These are phyloP conservation scores for Niebla homalea DNA, from an alignment of 495 filamentous ascomycete species.

Conservation along the genomic window DNA sequence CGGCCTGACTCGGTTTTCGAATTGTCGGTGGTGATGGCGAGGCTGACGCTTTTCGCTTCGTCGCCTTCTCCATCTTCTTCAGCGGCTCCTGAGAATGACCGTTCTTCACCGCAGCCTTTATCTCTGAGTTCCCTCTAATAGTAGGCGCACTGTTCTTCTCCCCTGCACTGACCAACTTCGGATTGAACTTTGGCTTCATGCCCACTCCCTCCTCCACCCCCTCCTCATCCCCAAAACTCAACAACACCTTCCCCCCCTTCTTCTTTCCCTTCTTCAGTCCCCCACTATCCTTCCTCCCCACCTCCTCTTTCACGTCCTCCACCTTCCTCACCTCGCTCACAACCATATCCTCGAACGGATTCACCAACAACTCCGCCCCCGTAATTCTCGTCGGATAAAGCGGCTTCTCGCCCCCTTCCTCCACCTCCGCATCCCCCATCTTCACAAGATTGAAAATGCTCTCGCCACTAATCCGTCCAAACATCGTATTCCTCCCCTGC, in stretches of 20 bases:
- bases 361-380: constrained; percentile 70
- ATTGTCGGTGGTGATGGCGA: constrained; percentile 21
- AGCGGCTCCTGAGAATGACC: constrained; percentile 15
- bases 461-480: constrained; percentile 84
- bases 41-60: constrained; percentile 9
- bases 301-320: constrained; percentile 25
- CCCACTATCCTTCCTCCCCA: constrained; percentile 16
- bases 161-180: constrained; percentile 58
- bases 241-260: constrained; percentile 59
- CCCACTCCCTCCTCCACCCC: constrained; percentile 50
- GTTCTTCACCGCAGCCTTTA: constrained; percentile 18
- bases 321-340: constrained; percentile 42
- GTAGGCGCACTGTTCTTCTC: constrained; percentile 22
- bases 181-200: constrained; percentile 88
- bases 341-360: constrained; percentile 80
- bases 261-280: constrained; percentile 57
- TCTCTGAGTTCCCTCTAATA: constrained; percentile 10
- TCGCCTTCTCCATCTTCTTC: constrained; percentile 20
- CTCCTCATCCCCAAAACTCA: constrained; percentile 87
- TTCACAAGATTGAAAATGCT: constrained; percentile 91
- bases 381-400: constrained; percentile 77
- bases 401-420: constrained; percentile 69
- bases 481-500: constrained; percentile 82
- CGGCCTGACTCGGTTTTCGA: constrained; percentile 22
- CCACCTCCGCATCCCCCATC: constrained; percentile 76